phyloP scores from a whole-genome alignment of 495 filamentous ascomycete genomes.

The Aspergillus diversus region DNA sequence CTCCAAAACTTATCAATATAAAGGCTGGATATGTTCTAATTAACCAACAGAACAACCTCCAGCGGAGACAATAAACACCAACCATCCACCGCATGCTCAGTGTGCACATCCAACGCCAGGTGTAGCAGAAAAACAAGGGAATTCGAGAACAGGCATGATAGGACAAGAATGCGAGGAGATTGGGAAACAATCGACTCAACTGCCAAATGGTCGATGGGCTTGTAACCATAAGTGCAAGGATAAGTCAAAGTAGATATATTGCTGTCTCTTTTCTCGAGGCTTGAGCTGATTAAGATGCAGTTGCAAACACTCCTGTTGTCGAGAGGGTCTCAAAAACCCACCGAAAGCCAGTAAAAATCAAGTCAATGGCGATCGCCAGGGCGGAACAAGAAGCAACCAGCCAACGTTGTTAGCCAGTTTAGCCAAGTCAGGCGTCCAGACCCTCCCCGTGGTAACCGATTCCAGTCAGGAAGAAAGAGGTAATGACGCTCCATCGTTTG shows the following conservation, averaged over 20 bases:
- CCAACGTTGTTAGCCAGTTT: constrained; percentile 32
- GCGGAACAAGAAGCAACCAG: constrained; percentile 31
- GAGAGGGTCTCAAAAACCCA: constrained; percentile 81
- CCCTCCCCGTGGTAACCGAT: not conserved
- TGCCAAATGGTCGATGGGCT: constrained; percentile 82
- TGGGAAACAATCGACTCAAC: constrained; percentile 51
- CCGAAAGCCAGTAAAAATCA: constrained; percentile 59
- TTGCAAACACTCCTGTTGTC: constrained; percentile 86
- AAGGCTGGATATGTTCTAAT: not conserved
- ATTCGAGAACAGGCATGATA: constrained; percentile 15
- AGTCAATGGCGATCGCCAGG: constrained; percentile 17
- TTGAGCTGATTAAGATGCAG: constrained; percentile 32
- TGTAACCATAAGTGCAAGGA: constrained; percentile 87
- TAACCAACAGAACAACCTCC: not conserved
- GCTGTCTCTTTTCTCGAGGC: not conserved
- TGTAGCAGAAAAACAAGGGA: constrained; percentile 14
- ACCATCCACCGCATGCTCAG: no score
- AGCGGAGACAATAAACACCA: not conserved
- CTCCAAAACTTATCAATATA: not conserved
- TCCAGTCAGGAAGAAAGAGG: not conserved
- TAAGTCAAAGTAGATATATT: constrained; percentile 56
- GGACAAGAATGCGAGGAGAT: constrained; percentile 27
- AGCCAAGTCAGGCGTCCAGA: constrained; percentile 31
- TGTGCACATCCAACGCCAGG: constrained; percentile 1
- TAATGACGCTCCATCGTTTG: not conserved